Evolutionary conservation across 768 basidiomycete genomes (phyloP).

Genomic region (Paxillus involutus): DNA sequence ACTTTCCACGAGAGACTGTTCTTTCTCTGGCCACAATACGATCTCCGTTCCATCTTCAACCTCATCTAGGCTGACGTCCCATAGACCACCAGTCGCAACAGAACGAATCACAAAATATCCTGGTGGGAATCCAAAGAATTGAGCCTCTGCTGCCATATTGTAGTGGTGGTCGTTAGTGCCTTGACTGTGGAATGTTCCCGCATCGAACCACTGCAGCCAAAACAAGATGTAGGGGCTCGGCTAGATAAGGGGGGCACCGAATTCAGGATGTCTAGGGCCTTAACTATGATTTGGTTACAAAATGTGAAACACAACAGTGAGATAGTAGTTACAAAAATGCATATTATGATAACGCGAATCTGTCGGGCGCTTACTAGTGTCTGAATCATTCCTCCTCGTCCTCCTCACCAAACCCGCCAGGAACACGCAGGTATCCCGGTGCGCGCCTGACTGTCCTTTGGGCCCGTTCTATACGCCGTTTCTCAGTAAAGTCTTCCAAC

Average conservation of each 20-base stretch:
- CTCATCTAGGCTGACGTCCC: conserved; percentile 34
- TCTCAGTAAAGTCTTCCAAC: conserved; percentile 78
- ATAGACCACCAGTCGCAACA: conserved; percentile 33
- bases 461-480: conserved; percentile 35
- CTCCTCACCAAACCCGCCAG: conserved; percentile 29
- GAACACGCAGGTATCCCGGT: conserved; percentile 15
- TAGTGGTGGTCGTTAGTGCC: background rate
- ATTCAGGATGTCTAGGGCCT: no score
- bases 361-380: background rate
- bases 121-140: conserved; percentile 34
- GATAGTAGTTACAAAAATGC: background rate
- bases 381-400: conserved; percentile 15
- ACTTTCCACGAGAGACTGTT: conserved; percentile 80
- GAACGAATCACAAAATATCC: conserved; percentile 42
- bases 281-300: background rate
- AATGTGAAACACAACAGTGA: background rate
- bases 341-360: background rate
- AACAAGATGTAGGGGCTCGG: background rate
- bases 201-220: background rate
- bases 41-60: conserved; percentile 44
- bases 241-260: conserved; percentile 1
- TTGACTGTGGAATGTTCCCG: background rate
- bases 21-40: conserved; percentile 70
- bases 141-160: conserved; percentile 18
- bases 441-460: conserved; percentile 21